Base-by-base conservation (phyloP, 805 yeast genomes). In the Yarrowia sp. region DNA sequence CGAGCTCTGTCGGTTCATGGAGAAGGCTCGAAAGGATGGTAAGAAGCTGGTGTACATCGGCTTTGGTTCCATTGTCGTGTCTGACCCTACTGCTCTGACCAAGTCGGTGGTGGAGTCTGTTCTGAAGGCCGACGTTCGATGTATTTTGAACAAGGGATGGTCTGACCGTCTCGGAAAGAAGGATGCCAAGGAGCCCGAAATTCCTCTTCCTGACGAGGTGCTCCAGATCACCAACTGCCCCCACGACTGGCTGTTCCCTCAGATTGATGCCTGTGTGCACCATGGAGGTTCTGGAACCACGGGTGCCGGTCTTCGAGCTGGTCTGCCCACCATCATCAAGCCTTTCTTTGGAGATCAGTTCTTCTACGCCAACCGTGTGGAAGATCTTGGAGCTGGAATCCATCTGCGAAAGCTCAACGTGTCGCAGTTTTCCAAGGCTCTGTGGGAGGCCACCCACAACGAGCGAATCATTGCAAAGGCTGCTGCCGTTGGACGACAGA, bases 221-320 rank as follows among this genome's bases (percentile, higher is more conserved):
- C 90, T 79, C 74, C 86, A 86, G 70, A 80, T 91, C 8, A 95
- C 95, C 1, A 75, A 87, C 10, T 81, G 91, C 14, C 97, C 97
- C 0, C 98, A 94, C 75, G 97, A 92, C 75, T 94, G 98, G 98
- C 79, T 94, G 43, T 94, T 94, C 77, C 89, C 94, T 0, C 86
- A 85, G 70, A 81, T 94, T 52, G 97, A 94, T 78, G 97, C 94
- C 0, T 97, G 97, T 0, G 97, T 94, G 4, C 98, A 94, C 75
- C 98, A 94, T 76, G 98, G 98, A 46, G 98, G 98, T 0, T 89
- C 97, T 0, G 98, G 98, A 1, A 91, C 98, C 0, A 94, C 98
- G 0, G 98, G 98, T 9, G 97, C 97, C 0, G 84, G 96, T 1
- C 76, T 94, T 67, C 81, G 93, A 70, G 89, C 90, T 14, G 98